Evolutionary conservation across 768 basidiomycete genomes (phyloP).

Genomic region (Saitozyma sp.): DNA sequence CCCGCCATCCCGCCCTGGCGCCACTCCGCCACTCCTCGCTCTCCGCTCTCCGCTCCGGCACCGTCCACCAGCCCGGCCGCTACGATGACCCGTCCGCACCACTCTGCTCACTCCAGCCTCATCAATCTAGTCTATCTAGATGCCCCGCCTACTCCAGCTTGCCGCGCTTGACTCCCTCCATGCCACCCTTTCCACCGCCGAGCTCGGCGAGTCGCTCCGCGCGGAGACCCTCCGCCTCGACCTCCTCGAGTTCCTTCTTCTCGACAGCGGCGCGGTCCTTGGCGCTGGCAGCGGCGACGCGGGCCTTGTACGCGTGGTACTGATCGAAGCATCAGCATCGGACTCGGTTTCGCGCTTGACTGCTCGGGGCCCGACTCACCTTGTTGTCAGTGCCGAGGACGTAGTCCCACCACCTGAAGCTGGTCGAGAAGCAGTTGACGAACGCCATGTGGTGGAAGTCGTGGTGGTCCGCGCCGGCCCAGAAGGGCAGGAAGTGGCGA

Average conservation of each 20-base stretch:
- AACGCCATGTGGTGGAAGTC: slow-evolving; percentile 90
- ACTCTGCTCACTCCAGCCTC: background rate
- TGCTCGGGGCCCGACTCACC: slow-evolving; percentile 17
- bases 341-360: background rate
- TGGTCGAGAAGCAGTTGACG: slow-evolving; percentile 74
- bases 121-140: background rate
- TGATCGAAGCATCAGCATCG: slow-evolving; percentile 6
- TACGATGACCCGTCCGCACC: background rate
- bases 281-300: slow-evolving; percentile 61
- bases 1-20: too few relatives aligned
- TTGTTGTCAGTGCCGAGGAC: slow-evolving; percentile 87
- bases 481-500: slow-evolving; percentile 82
- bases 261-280: slow-evolving; percentile 56
- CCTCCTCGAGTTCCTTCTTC: slow-evolving; percentile 70
- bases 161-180: slow-evolving; percentile 36
- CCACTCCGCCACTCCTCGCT: too few relatives aligned
- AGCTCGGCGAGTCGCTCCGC: slow-evolving; percentile 43
- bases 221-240: slow-evolving; percentile 83
- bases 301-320: slow-evolving; percentile 76
- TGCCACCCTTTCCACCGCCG: slow-evolving; percentile 36
- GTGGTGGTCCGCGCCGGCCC: slow-evolving; percentile 69
- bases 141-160: slow-evolving; percentile 34
- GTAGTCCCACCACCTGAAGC: slow-evolving; percentile 85
- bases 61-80: too few relatives aligned
- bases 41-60: too few relatives aligned